Conservation (phyloP, 371 early-diverging fungal species). For the Lichtheimia ornata region DNA sequence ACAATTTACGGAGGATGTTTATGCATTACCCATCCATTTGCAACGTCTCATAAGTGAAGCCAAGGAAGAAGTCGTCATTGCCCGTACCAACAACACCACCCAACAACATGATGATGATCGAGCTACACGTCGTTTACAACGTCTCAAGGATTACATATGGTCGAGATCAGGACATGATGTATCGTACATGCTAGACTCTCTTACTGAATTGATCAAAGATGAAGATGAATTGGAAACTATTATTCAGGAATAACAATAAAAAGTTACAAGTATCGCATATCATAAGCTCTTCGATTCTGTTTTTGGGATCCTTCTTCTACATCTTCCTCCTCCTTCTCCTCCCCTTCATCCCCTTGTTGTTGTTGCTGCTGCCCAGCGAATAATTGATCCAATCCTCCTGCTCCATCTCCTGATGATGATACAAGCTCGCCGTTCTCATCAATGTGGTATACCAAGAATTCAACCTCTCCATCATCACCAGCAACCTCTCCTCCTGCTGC, state of each 20-base stretch:
- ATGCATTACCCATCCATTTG: slow-evolving; percentile 35
- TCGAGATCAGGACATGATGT: slow-evolving; percentile 20
- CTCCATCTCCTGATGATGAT: slow-evolving; percentile 9
- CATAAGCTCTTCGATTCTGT: slow-evolving; percentile 19
- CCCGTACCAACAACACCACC: slow-evolving; percentile 8
- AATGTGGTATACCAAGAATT: background rate
- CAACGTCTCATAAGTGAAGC: slow-evolving; percentile 39
- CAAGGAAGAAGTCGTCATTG: slow-evolving; percentile 37
- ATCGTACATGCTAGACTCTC: slow-evolving; percentile 1
- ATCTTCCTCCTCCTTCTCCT: slow-evolving; percentile 19
- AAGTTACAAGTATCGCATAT: slow-evolving; percentile 7
- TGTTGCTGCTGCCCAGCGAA: slow-evolving; percentile 18
- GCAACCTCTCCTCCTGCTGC: slow-evolving; percentile 16
- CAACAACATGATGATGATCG: slow-evolving; percentile 1
- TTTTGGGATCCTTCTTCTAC: slow-evolving; percentile 1
- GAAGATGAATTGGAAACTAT: slow-evolving; percentile 17
- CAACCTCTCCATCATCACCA: slow-evolving; percentile 8
- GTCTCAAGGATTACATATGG: slow-evolving; percentile 24
- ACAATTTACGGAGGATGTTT: slow-evolving; percentile 36
- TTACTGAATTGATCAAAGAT: slow-evolving; percentile 11
- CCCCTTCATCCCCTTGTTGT: slow-evolving; percentile 16
- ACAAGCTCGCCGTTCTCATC: background rate
- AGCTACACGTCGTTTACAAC: slow-evolving; percentile 26
- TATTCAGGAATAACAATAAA: background rate
- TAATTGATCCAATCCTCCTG: too few relatives aligned